A percentile compares a stretch with the other conserved stretches of the same genome.
phyloP scores from a whole-genome alignment of 306 rosid genomes.

The Hippophae gyantsensis region DNA sequence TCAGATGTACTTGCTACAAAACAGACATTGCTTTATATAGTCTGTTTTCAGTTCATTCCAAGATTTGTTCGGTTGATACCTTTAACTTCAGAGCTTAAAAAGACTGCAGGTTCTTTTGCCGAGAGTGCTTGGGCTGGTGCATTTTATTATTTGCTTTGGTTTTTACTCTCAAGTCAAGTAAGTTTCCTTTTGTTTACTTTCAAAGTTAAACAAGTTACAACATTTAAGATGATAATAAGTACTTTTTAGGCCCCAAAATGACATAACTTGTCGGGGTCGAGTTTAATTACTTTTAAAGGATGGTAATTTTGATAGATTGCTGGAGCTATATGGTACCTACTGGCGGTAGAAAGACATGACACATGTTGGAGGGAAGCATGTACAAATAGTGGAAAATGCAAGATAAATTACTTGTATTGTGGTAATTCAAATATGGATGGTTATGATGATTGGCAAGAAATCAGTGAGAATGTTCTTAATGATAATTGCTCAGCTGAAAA shows the following conservation, averaged over 20 bases:
- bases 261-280: neutral
- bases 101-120: conserved; percentile 79
- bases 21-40: conserved; percentile 44
- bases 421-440: conserved; percentile 33
- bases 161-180: conserved; percentile 87
- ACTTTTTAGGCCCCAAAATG: neutral
- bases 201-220: neutral
- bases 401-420: conserved; percentile 49
- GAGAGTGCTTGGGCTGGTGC: conserved; percentile 86
- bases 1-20: conserved; percentile 61
- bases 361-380: conserved; percentile 72
- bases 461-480: conserved; percentile 38
- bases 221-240: too few species aligned
- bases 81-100: conserved; percentile 74
- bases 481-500: conserved; percentile 22
- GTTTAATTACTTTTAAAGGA: neutral
- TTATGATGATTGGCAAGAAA: conserved; percentile 37
- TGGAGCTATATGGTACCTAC: conserved; percentile 83
- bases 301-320: conserved; percentile 40
- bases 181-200: neutral
- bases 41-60: conserved; percentile 61
- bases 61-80: conserved; percentile 72
- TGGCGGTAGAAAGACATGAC: conserved; percentile 69
- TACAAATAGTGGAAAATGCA: conserved; percentile 24
- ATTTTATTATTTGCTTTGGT: conserved; percentile 74